Evolutionary conservation across 2,329 filamentous ascomycete species (phyloP), one percentile per base, ranked within the genome.

Genomic region (Aspergillus sp.): DNA sequence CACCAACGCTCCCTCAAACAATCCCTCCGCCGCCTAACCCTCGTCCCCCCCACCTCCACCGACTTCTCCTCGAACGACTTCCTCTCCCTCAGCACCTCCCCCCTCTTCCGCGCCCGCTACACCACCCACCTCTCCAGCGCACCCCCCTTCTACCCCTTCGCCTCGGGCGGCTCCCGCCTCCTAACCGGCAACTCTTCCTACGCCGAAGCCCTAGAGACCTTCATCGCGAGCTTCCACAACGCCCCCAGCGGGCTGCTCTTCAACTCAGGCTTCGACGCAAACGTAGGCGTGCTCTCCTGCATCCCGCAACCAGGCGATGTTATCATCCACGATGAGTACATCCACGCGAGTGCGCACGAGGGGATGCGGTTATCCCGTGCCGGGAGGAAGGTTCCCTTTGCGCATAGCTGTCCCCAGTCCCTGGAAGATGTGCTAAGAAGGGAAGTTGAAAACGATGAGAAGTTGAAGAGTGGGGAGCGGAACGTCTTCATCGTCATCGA

Each of bases 281-380:
- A 90, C 66, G 80, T 84, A 0, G 87, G 86, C 0, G 77, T 90
- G 1, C 83, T 89, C n/a, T 77, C 81, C 2, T 85, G 82, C 57
- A 78, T 87, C 1, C 86, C 87, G 1, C 86, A 87, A 63, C 78
- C 76, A 0, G 85, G 82, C 0, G 88, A 91, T 71, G 67, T 83
- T 1, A 81, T 95, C 21, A 72, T 95, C 0, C 89, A 91, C 65
- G 91, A 94, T 68, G 89, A 89, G 70, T 79, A 89, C 32, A 87
- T 94, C 13, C 91, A 94, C 67, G 91, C 91, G 0, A 92, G 89
- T 66, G 85, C 88, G 1, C 90, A 92, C 61, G 90, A 93, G 71
- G 91, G 91, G 0, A 91, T 93, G 88, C 81, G 82, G 17, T 67
- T 88, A 19, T 87, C 86, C 6, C 82, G 88, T 1, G 87, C 86